Conservation (phyloP, 108 stramenopile species). For the Skeletonema tropicum region DNA sequence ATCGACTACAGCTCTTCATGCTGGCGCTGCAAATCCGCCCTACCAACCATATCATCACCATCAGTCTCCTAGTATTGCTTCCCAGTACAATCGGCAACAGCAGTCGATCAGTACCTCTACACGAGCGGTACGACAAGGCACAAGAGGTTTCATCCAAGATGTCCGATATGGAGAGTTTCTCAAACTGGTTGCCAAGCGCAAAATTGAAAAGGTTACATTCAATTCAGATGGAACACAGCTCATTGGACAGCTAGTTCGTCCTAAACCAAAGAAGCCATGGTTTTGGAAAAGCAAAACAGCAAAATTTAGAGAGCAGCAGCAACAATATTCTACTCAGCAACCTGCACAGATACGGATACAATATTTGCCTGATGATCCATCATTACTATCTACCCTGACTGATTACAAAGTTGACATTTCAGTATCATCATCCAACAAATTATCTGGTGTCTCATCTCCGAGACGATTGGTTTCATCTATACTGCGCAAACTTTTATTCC, state of each 20-base stretch:
- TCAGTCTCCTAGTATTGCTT: background rate
- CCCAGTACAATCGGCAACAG: background rate
- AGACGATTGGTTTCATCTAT: slow-evolving; percentile 19
- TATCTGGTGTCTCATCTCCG: slow-evolving; percentile 1
- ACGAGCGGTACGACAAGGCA: background rate
- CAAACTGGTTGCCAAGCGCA: slow-evolving; percentile 60
- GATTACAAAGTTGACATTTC: slow-evolving; percentile 72
- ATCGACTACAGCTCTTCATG: background rate
- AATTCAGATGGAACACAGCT: slow-evolving; percentile 87
- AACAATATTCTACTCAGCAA: background rate
- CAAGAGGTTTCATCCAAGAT: slow-evolving; percentile 32
- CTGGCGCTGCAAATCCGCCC: slow-evolving; percentile 7
- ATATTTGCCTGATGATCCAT: slow-evolving; percentile 92
- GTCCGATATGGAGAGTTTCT: slow-evolving; percentile 82
- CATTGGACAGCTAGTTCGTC: slow-evolving; percentile 52
- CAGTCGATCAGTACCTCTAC: slow-evolving; percentile 4
- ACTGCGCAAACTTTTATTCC: slow-evolving; percentile 67
- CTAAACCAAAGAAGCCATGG: slow-evolving; percentile 7
- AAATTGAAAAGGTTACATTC: slow-evolving; percentile 86
- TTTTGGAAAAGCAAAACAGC: background rate
- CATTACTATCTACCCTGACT: slow-evolving; percentile 83
- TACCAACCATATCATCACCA: slow-evolving; percentile 5
- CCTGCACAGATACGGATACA: slow-evolving; percentile 73
- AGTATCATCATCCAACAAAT: slow-evolving; percentile 14
- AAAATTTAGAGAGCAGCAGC: background rate